Evolutionary conservation across 345 rosid genomes (phyloP).

Genomic region (Dimocarpus longan): DNA sequence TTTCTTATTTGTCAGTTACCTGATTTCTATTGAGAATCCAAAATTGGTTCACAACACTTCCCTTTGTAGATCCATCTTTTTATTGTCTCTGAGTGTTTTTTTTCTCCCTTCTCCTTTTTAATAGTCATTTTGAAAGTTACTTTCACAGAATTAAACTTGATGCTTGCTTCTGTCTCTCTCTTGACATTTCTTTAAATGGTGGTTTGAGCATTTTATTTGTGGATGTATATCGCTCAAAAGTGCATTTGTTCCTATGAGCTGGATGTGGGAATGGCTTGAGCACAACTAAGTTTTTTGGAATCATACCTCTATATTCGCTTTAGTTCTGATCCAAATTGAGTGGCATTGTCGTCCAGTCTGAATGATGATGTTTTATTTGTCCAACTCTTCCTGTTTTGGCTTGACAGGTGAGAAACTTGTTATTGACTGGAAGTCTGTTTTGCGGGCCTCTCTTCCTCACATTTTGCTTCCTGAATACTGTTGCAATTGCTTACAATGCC

Average conservation of each 20-base stretch:
- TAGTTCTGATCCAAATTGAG: neutral
- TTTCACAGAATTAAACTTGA: neutral
- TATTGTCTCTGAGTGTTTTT: too few species aligned
- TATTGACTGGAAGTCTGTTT: slow-evolving; percentile 47
- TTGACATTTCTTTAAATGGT: neutral
- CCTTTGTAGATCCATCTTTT: too few species aligned
- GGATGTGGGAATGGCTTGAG: neutral
- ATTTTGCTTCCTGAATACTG: slow-evolving; percentile 52
- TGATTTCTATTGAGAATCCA: too few species aligned
- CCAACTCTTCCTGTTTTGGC: neutral
- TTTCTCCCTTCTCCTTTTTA: neutral
- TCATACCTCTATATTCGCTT: neutral
- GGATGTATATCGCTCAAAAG: neutral
- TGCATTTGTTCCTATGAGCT: neutral
- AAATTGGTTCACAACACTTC: too few species aligned
- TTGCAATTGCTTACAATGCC: slow-evolving; percentile 49
- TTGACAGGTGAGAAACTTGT: slow-evolving; percentile 49
- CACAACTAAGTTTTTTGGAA: neutral
- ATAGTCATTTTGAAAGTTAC: neutral
- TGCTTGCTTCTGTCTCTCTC: neutral
- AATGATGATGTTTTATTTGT: neutral
- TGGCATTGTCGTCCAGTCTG: neutral
- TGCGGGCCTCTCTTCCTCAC: slow-evolving; percentile 51
- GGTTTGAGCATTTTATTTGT: neutral
- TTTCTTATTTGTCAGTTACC: neutral